Evolutionary conservation across 176 grass and related monocot species (phyloP).

Genomic region (Bolboschoenus planiculmis): DNA sequence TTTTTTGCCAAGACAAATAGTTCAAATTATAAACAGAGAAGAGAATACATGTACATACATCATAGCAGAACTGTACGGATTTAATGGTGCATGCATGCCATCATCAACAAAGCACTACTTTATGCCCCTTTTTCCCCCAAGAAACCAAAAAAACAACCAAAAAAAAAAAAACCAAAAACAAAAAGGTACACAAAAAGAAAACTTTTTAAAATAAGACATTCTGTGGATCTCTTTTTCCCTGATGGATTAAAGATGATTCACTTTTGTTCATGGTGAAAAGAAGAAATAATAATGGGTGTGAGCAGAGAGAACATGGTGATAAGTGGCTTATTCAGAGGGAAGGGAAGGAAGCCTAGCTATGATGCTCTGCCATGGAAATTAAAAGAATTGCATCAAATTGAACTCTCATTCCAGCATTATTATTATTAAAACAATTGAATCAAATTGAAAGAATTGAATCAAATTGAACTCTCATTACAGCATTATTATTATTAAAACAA

Average conservation of each 20-base stretch:
- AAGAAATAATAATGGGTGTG: constrained; percentile 12
- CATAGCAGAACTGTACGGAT: background rate
- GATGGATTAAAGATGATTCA: background rate
- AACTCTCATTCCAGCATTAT: background rate
- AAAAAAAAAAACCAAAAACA: background rate
- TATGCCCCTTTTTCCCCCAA: background rate
- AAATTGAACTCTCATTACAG: constrained; percentile 1
- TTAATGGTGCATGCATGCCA: constrained; percentile 2
- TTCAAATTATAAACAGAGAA: background rate
- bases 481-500: too few relatives aligned
- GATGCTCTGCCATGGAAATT: constrained; percentile 18
- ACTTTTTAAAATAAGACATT: background rate
- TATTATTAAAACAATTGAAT: too few relatives aligned
- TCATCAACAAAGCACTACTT: background rate
- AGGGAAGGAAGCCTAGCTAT: constrained; percentile 9
- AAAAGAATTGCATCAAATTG: constrained; percentile 12
- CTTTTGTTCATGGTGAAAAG: constrained; percentile 18
- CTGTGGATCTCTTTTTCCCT: background rate
- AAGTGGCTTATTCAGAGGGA: constrained; percentile 24
- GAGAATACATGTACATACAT: background rate
- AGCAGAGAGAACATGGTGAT: constrained; percentile 21
- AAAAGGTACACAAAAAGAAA: background rate
- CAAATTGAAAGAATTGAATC: too few relatives aligned
- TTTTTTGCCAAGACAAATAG: background rate
- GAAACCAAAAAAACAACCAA: too few relatives aligned